Base-by-base conservation (phyloP, 352 stramenopile species). In the Globisporangium sylvaticum region DNA sequence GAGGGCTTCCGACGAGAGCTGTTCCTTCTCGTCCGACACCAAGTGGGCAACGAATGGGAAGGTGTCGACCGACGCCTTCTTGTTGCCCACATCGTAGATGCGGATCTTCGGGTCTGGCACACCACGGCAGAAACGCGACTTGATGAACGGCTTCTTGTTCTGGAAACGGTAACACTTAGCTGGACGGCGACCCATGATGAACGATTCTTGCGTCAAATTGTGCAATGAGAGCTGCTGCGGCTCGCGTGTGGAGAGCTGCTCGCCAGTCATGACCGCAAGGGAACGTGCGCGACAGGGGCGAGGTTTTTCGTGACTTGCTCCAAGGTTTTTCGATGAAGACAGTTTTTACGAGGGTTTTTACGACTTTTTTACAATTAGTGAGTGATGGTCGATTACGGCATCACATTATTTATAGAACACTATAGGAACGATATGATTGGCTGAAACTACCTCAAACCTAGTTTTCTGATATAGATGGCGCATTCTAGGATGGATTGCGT, bases 101-200 rank as follows among this genome's bases (percentile, higher is more conserved):
- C 96, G 90, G 83, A 99, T 99, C 89, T 94, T 94, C 52, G 87
- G 77, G 78, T 94, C 90, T 53, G 97, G 98, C 64, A 99, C 98
- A 96, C 98, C 98, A 87, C 98, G 97, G 81, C 97, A 99, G 89
- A 98, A 99, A 71, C 98, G 95, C 63, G 95, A 99, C 93, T 99
- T 99, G 88, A 99, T 99, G 91, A 99, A 99, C 59, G 98, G 98
- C 90, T 99, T 99, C 96, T 99, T 99, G 96, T 99, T 99, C 87
- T 99, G 96, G 95, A 99, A 99, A 81, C 98, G 97, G 90, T 99
- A 99, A 88, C 97, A 99, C 81, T 97, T 97, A 79, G 97, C 95
- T 76, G 97, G 97, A 98, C 95, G 74, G 64, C 74, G 74, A 76
- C 74, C 74, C 74, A 81, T 81, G 63, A 29, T 80, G 62, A 70